A percentile compares a stretch with the other conserved stretches of the same genome.
Conservation (phyloP, 2,329 filamentous ascomycete genomes). For the Lachnellula subtilissima region DNA sequence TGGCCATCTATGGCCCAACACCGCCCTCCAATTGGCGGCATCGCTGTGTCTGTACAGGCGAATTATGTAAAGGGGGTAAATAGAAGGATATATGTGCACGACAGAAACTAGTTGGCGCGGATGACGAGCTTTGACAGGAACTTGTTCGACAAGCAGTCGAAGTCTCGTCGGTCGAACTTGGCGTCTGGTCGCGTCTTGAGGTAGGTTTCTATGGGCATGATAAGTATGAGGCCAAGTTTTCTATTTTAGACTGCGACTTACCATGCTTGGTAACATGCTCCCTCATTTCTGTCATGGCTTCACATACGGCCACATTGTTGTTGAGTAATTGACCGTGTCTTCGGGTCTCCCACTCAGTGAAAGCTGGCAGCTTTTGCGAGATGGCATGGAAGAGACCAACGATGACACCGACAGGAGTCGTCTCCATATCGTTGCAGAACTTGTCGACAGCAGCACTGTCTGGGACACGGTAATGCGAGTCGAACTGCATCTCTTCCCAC, state of each 20-base stretch:
- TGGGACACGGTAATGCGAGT: constrained; percentile 91
- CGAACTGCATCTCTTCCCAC: constrained; percentile 99
- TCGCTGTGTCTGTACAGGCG: constrained; percentile 28
- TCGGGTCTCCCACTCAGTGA: constrained; percentile 89
- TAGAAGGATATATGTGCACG: constrained; percentile 24
- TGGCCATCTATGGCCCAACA: constrained; percentile 6
- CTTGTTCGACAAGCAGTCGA: constrained; percentile 94
- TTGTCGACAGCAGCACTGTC: constrained; percentile 81
- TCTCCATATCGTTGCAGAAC: constrained; percentile 97
- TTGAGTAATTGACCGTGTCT: constrained; percentile 88
- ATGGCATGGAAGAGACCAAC: constrained; percentile 97
- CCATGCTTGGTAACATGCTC: constrained; percentile 90
- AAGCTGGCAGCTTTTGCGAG: constrained; percentile 88
- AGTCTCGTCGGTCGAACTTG: constrained; percentile 86
- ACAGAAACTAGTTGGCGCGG: constrained; percentile 68
- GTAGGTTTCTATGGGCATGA: constrained; percentile 66
- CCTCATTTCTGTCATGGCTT: constrained; percentile 93
- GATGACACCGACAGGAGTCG: constrained; percentile 90
- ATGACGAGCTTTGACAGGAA: constrained; percentile 96
- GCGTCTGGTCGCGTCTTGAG: constrained; percentile 69
- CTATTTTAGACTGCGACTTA: constrained; percentile 42
- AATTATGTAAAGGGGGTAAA: constrained; percentile 28
- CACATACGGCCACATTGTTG: constrained; percentile 88
- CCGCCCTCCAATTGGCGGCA: constrained; percentile 20
- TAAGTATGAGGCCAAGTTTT: constrained; percentile 38